Percentiles rank a stretch among this genome's conserved stretches.
Conservation (phyloP, 208 protist species). For the Trypanosoma platydactyli region DNA sequence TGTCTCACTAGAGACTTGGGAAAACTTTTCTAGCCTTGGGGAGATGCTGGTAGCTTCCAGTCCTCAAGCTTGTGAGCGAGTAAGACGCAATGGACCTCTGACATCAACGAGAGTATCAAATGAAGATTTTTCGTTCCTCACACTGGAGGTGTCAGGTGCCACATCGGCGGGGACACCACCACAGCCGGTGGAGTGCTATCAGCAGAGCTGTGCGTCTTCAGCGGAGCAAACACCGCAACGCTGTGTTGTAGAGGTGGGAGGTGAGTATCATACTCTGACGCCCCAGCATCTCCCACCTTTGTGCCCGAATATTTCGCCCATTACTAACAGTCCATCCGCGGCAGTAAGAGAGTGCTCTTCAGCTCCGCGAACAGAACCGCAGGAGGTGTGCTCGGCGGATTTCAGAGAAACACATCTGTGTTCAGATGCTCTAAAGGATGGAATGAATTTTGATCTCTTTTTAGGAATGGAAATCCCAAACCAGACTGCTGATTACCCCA, state of each 20-base stretch:
- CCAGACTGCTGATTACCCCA: background rate
- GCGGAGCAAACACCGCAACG: slow-evolving; percentile 10
- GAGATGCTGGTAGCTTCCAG: slow-evolving; percentile 19
- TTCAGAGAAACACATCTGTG: background rate
- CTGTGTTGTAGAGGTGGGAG: background rate
- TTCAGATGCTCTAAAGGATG: slow-evolving; percentile 4
- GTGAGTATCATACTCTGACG: background rate
- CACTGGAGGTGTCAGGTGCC: slow-evolving; percentile 24
- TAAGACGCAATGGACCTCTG: background rate
- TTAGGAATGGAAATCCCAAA: background rate
- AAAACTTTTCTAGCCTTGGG: slow-evolving; percentile 22
- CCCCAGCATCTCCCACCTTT: slow-evolving; percentile 14
- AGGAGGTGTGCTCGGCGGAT: slow-evolving; percentile 3
- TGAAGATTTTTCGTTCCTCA: slow-evolving; percentile 27
- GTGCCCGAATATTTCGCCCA: slow-evolving; percentile 28
- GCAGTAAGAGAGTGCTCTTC: slow-evolving; percentile 1
- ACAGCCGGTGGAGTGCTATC: slow-evolving; percentile 15
- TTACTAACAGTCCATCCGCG: slow-evolving; percentile 20
- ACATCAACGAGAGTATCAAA: slow-evolving; percentile 1
- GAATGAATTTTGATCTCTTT: background rate
- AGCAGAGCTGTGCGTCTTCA: slow-evolving; percentile 12
- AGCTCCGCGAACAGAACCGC: slow-evolving; percentile 24
- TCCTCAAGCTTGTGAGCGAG: background rate
- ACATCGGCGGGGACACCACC: slow-evolving; percentile 26
- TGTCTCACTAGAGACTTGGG: slow-evolving; percentile 9